phyloP scores from a whole-genome alignment of 129 eudicot species.

The Pittosporum tobira region DNA sequence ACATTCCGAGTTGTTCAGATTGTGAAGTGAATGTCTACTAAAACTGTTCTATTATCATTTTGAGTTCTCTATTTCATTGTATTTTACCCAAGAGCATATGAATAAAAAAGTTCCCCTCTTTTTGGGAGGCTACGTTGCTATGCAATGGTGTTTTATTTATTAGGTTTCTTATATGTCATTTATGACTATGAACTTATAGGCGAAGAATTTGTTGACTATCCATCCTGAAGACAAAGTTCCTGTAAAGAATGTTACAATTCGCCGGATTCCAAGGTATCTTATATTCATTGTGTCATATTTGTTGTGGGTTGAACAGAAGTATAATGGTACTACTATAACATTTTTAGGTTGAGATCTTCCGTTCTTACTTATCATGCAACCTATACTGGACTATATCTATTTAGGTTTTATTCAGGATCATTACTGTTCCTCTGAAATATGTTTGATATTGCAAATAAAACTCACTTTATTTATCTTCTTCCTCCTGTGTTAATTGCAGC shows the following conservation, averaged over 20 bases:
- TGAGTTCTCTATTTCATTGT: not conserved
- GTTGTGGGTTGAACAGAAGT: not conserved
- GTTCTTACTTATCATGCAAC: not conserved
- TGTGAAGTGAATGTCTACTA: not conserved
- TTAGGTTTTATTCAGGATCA: not conserved
- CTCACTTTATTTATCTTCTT: no score
- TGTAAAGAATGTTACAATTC: slow-evolving; percentile 76
- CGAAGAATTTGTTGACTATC: slow-evolving; percentile 66
- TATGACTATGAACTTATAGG: slow-evolving; percentile 27
- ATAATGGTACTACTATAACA: not conserved
- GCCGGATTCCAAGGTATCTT: slow-evolving; percentile 64
- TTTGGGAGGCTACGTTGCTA: not conserved
- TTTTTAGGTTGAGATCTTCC: not conserved
- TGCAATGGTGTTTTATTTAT: not conserved
- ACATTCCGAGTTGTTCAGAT: no score
- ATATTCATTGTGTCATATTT: not conserved
- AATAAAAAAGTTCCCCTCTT: not conserved
- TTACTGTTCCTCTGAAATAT: no score
- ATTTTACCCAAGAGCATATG: not conserved
- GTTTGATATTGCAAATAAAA: no score
- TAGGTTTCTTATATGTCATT: not conserved
- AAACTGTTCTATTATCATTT: slow-evolving; percentile 1
- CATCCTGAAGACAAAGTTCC: slow-evolving; percentile 63
- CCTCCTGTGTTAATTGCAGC: no score
- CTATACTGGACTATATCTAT: not conserved